phyloP scores from a whole-genome alignment of 352 stramenopile species.

The Blastocystis sp. region DNA sequence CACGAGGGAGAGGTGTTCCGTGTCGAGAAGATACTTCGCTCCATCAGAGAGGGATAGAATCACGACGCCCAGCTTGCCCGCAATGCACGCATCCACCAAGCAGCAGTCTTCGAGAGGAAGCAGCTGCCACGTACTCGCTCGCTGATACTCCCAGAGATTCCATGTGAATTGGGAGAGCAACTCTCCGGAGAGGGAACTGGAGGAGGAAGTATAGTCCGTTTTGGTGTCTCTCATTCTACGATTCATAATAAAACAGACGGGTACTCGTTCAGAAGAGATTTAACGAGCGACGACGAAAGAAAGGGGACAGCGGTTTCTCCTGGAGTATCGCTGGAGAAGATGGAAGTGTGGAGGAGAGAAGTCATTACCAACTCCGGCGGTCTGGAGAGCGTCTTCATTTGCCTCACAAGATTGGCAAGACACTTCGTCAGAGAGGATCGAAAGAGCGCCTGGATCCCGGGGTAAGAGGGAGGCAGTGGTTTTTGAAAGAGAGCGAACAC shows the following conservation, averaged over 20 bases:
- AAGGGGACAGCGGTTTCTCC: not conserved
- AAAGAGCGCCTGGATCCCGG: not conserved
- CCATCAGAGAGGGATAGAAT: not conserved
- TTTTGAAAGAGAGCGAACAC: not conserved
- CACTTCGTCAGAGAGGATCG: not conserved
- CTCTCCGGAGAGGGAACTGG: not conserved
- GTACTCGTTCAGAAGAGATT: not conserved
- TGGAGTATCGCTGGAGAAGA: not conserved
- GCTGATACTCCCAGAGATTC: not conserved
- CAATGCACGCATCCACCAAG: not conserved
- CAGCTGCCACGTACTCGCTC: not conserved
- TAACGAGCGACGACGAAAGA: not conserved
- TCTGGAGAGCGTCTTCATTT: not conserved
- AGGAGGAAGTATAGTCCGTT: not conserved
- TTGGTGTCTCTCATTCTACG: not conserved
- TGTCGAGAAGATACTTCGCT: slow-evolving; percentile 19
- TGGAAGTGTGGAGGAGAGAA: not conserved
- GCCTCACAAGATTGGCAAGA: not conserved
- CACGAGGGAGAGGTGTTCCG: not conserved
- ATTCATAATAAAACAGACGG: not conserved
- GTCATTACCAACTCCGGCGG: not conserved
- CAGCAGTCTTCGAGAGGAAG: slow-evolving; percentile 1
- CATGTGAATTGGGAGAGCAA: not conserved
- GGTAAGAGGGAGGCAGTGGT: not conserved
- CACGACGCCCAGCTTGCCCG: not conserved